Base-by-base conservation (phyloP, 805 yeast species). In the Suhomyces xylopsoci region DNA sequence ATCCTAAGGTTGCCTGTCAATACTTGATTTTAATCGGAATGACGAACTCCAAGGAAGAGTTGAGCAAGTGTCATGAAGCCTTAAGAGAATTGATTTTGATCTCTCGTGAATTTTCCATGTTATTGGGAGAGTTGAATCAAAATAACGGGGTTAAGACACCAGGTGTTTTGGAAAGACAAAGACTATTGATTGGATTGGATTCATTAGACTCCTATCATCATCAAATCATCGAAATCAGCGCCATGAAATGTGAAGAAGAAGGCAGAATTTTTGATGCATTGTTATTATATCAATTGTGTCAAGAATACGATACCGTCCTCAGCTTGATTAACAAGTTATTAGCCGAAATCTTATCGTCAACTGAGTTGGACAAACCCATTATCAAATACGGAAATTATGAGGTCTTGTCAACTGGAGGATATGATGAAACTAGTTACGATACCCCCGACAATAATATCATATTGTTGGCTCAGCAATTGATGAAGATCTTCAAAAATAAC, bases 1-100 rank as follows among this genome's bases (percentile, higher is more conserved):
- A 91, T 70, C 96, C 98, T 22, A 82, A 85, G 61, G 89, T 87
- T 52, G 97, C 97, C 0, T 88, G 89, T n/a, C 97, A 93, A 66
- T 94, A 94, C 64, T 70, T 93, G 49, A 78, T 88, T 24, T 73
- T 88, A 59, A 84, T 91, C 25, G 85, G 89, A 47, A 61, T 90
- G 59, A 63, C 73, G 5, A 49, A 66, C 22, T 63, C 68, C 2
- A 63, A 71, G 22, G 72, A 76, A 30, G 87, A 85, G 56, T 68
- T 78, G 2, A 72, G 78, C 42, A 71, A 86, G 44, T 83, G 89
- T 55, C 91, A 88, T 62, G 92, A 88, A 59, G 86, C 96, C 0
- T 73, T 94, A 45, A 80, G 91, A 58, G 96, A 92, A 63, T 79
- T 94, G 54, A 88, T 93, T 24, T 78, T 93, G 54, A 88, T 90